phyloP scores from a whole-genome alignment of 1,284 basidiomycete genomes.

The Pyrrhoderma noxium region DNA sequence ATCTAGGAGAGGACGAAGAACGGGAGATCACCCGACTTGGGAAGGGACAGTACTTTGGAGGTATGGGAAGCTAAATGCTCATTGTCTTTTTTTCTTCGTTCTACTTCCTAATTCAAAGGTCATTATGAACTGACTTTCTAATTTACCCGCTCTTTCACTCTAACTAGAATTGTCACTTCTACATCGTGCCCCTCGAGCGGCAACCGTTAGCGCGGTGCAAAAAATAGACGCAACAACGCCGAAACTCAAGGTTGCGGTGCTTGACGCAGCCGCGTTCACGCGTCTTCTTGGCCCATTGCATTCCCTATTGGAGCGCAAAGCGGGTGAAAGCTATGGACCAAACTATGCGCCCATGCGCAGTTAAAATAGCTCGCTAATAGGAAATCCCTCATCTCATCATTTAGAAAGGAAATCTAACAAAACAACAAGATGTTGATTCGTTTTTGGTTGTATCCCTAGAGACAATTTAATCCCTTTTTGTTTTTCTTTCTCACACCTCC shows the following conservation, averaged over 20 bases:
- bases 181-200: constrained; percentile 82
- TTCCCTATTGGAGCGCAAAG: constrained; percentile 83
- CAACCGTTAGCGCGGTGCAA: constrained; percentile 81
- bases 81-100: background rate
- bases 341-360: constrained; percentile 11
- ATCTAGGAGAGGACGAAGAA: constrained; percentile 52
- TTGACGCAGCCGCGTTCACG: constrained; percentile 93
- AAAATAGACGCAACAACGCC: constrained; percentile 43
- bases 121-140: constrained; percentile 14
- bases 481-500: background rate
- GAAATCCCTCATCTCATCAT: background rate
- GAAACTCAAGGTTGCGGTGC: constrained; percentile 85
- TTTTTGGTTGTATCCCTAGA: constrained; percentile 12
- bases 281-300: constrained; percentile 86
- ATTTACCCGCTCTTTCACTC: no score
- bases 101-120: background rate
- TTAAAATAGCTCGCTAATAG: background rate
- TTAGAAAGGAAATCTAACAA: background rate
- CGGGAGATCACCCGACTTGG: constrained; percentile 71
- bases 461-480: background rate
- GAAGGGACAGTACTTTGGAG: constrained; percentile 98
- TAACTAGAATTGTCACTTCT: constrained; percentile 72
- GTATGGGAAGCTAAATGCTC: constrained; percentile 37
- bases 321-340: constrained; percentile 46
- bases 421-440: background rate